These are phyloP conservation scores for Taphrina flavorubra DNA, from an alignment of 1,139 yeast species.

Conservation along the genomic window DNA sequence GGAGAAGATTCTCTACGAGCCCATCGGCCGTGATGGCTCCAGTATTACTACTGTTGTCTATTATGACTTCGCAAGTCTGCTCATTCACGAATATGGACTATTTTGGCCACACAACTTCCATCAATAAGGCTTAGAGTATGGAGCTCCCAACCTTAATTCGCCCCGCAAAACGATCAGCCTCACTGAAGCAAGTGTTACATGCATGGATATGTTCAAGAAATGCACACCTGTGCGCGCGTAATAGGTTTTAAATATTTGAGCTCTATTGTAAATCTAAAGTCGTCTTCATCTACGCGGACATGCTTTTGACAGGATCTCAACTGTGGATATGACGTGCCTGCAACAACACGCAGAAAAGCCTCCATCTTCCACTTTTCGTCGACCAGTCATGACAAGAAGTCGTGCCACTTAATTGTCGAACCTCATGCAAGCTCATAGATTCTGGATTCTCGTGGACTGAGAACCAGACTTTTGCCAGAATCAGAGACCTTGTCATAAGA, in stretches of 20 bases:
- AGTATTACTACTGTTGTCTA: no score
- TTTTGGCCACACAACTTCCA: neutral
- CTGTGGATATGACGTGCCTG: no score
- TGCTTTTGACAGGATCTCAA: no score
- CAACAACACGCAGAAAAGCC: no score
- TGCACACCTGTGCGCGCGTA: no score
- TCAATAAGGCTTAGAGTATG: neutral
- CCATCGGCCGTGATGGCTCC: neutral
- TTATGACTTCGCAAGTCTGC: no score
- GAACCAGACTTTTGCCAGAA: neutral
- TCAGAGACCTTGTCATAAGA: neutral
- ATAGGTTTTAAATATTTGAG: no score
- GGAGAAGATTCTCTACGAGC: neutral
- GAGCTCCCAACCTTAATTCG: constrained; percentile 19
- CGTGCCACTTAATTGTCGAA: neutral
- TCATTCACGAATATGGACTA: neutral
- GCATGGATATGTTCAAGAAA: no score
- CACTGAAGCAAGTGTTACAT: no score
- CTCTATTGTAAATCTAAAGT: no score
- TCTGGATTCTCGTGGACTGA: constrained; percentile 15
- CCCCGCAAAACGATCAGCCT: constrained; percentile 1
- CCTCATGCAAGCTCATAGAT: constrained; percentile 3
- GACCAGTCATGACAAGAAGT: neutral
- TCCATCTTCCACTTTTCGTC: no score
- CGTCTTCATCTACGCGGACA: no score